Conservation (phyloP, 2,329 filamentous ascomycete species). For the Neophaeococcomyces mojaviensis region DNA sequence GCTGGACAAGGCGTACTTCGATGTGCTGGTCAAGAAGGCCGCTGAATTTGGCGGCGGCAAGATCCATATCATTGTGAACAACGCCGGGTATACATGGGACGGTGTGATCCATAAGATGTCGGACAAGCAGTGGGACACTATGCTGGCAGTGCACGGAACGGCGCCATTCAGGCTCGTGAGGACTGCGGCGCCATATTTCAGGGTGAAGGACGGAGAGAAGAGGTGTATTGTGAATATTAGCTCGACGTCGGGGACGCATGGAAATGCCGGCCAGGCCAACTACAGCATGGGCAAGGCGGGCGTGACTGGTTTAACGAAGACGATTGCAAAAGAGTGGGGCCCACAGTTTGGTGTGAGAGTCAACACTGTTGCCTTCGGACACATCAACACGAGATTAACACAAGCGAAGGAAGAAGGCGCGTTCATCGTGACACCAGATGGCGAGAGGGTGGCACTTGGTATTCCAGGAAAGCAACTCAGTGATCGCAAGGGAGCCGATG, state of each 20-base stretch:
- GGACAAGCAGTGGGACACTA: constrained; percentile 52
- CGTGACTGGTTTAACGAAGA: constrained; percentile 74
- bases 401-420: constrained; percentile 77
- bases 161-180: constrained; percentile 79
- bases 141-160: constrained; percentile 73
- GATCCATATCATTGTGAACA: constrained; percentile 87
- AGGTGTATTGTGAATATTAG: constrained; percentile 78
- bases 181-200: constrained; percentile 76
- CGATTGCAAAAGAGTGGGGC: constrained; percentile 88
- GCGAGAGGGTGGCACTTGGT: constrained; percentile 65
- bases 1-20: constrained; percentile 62
- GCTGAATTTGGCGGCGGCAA: constrained; percentile 78
- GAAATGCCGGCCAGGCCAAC: constrained; percentile 87
- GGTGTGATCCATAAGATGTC: constrained; percentile 74
- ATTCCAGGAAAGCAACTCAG: constrained; percentile 58
- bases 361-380: constrained; percentile 79
- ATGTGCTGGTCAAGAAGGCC: constrained; percentile 62
- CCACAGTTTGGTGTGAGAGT: constrained; percentile 65
- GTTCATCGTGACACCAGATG: constrained; percentile 68
- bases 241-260: constrained; percentile 72
- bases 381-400: constrained; percentile 72
- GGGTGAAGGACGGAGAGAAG: constrained; percentile 72
- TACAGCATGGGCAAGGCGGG: constrained; percentile 81
- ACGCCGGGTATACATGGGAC: constrained; percentile 89
- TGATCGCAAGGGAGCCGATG: constrained; percentile 23